These are phyloP conservation scores for Phycomyces blakesleeanus DNA, from an alignment of 192 early-diverging fungal species.

Conservation along the genomic window DNA sequence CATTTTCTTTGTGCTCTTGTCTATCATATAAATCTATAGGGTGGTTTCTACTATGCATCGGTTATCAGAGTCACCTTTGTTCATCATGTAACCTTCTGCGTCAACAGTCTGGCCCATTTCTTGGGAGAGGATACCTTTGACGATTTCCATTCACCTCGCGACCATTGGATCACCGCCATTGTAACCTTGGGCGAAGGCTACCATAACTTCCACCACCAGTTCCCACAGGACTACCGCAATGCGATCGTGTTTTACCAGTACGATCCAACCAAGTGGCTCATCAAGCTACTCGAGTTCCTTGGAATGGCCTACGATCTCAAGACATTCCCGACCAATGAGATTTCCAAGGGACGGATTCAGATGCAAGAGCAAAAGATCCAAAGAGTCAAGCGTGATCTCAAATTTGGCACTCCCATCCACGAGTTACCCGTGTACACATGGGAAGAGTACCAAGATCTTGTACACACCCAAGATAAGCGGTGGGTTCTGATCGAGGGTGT, in stretches of 20 bases:
- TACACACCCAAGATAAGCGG: slow-evolving; percentile 59
- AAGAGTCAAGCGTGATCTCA: slow-evolving; percentile 50
- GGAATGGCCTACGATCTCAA: slow-evolving; percentile 71
- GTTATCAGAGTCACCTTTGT: slow-evolving; percentile 70
- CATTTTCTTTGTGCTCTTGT: no score
- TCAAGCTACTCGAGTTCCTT: slow-evolving; percentile 46
- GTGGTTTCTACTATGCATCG: slow-evolving; percentile 76
- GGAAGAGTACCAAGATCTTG: slow-evolving; percentile 59
- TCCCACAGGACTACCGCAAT: slow-evolving; percentile 81
- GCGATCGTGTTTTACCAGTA: slow-evolving; percentile 74
- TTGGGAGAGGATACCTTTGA: slow-evolving; percentile 75
- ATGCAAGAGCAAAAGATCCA: slow-evolving; percentile 79
- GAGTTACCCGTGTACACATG: slow-evolving; percentile 64
- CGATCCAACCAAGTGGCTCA: slow-evolving; percentile 86
- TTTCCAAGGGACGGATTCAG: slow-evolving; percentile 67
- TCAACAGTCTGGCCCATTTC: slow-evolving; percentile 79
- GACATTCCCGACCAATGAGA: slow-evolving; percentile 73
- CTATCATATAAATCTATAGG: slow-evolving; percentile 31
- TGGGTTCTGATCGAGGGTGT: slow-evolving; percentile 81
- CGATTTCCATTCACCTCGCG: slow-evolving; percentile 74
- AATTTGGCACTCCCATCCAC: slow-evolving; percentile 70
- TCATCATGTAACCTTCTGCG: slow-evolving; percentile 86
- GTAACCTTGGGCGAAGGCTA: slow-evolving; percentile 79
- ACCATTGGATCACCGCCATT: slow-evolving; percentile 76
- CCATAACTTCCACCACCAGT: slow-evolving; percentile 87